Base-by-base conservation (phyloP, 768 basidiomycete genomes). In the Collybia mongolica region DNA sequence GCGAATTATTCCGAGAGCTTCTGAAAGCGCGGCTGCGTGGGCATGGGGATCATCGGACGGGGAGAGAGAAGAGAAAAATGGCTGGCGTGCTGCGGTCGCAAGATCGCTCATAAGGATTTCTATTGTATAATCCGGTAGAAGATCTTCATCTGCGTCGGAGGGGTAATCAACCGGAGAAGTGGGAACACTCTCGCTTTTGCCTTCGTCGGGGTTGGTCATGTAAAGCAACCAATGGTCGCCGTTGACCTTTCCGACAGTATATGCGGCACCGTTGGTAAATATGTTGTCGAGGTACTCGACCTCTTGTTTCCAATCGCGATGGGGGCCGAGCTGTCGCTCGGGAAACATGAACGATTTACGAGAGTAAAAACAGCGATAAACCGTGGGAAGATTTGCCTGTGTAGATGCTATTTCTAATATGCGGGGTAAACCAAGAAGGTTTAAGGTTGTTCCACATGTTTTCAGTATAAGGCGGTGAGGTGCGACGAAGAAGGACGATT, bases 321-420 rank as follows among this genome's bases (percentile, higher is more conserved):
- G 97, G 14, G 94, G 95, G 3, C 93, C 95, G 18, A 74, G 73
- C 65, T 99, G 97, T 19, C 90, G 84, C 67, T 99, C 97, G 6
- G 97, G 97, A 69, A 98, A 99, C 90, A 98, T 98, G 81, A 98
- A 99, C 6, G 90, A 88, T 71, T 98, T 99, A 59, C 96, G 86
- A 37, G 94, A 97, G 73, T 98, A 99, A 76, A 98, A 99, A 69
- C 90, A 93, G 54, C 93, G 83, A 68, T 93, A 82, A 26, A 98
- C 91, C 28, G 79, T 76, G 20, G 73, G 73, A 53, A 93, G 70
- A 44, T 79, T 75, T 9, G 86, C 88, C 35, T 87, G 72, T 6
- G 75, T 72, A 29, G 81, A 76, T 1, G 97, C 97, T 63, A 98
- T 96, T 60, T 93, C 86, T 52, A 99, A 89, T 60, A 99, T 96